Evolutionary conservation across 371 early-diverging fungal genomes (phyloP).

Genomic region (Syncephalastrum racemosum): DNA sequence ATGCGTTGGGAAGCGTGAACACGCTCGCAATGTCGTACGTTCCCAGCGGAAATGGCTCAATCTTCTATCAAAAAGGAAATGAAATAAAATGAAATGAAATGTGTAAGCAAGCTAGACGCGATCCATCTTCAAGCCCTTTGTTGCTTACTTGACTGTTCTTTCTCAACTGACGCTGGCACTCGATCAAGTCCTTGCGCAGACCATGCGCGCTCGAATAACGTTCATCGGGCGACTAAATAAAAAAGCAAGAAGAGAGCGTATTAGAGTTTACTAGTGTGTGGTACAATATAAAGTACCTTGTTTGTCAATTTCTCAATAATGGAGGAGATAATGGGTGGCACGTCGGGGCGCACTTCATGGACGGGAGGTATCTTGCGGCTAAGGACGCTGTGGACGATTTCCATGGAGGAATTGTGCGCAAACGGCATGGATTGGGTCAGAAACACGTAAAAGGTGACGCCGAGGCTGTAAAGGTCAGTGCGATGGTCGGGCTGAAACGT

Average conservation of each 20-base stretch:
- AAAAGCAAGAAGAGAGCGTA: constrained; percentile 1
- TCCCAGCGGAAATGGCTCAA: constrained; percentile 47
- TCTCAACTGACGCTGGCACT: constrained; percentile 40
- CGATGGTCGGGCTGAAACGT: constrained; percentile 61
- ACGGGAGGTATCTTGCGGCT: constrained; percentile 49
- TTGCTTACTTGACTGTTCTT: constrained; percentile 19
- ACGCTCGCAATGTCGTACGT: constrained; percentile 53
- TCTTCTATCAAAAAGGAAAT: constrained; percentile 17
- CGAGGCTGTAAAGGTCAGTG: constrained; percentile 61
- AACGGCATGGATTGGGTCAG: constrained; percentile 53
- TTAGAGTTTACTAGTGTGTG: constrained; percentile 1
- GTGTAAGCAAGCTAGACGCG: too few relatives aligned
- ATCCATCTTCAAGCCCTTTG: too few relatives aligned
- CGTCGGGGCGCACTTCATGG: constrained; percentile 43
- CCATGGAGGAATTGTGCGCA: constrained; percentile 54
- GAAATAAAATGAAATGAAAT: background rate
- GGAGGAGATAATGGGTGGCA: constrained; percentile 45
- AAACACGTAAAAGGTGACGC: constrained; percentile 51
- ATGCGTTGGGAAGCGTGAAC: constrained; percentile 52
- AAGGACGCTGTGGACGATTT: constrained; percentile 56
- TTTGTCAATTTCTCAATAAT: constrained; percentile 60
- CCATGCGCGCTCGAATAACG: constrained; percentile 61
- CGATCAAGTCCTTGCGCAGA: constrained; percentile 54
- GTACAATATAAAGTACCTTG: constrained; percentile 36
- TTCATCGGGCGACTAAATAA: constrained; percentile 56